Evolutionary conservation across 2,329 filamentous ascomycete genomes (phyloP), one percentile per base, ranked within the genome.

Genomic region (Erysiphe pulchra): DNA sequence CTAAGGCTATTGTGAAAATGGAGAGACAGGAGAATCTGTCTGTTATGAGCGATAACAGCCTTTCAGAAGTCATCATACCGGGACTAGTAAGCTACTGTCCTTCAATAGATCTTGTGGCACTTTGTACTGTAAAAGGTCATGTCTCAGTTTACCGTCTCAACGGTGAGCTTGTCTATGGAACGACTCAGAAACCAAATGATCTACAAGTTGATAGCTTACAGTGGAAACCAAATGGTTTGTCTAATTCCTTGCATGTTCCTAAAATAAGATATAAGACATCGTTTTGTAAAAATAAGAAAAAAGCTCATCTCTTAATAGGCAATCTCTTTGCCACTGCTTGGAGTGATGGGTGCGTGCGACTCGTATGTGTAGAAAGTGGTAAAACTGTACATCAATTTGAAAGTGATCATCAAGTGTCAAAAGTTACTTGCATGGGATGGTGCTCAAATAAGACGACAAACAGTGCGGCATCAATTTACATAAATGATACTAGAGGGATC

Each of bases 311-410:
- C 11, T 13, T 24, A 43, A 14, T 34, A 79, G 77, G 79, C 9
- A 78, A 82, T 50, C 75, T 83, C 38, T 69, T 94, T 46, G 84
- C 84, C 13, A 73, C 90, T 13, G 83, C 76, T 41, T 92, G 83
- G 75, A 83, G 73, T 52, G 83, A 92, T 63, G 80, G 81, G 28
- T 71, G 72, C 7, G 73, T 90, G 17, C 75, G 83, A 47, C 63
- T 92, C 33, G 71, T 87, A 58, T 80, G 80, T 49, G 63, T 84
- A 18, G 84, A 90, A 59, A 86, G 75, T 53, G 80, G 76, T 59
- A 92, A 87, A 61, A 73, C 79, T 12, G 75, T 85, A 17, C 80
- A 90, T 58, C 73, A 80, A 54, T 77, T 82, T 54, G 55, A 52
- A 13, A 50, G 60, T 53, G 53, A 52, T n/a, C 49, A 56, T 37